These are phyloP conservation scores for Plectranthus barbatus DNA, from an alignment of 257 asterid genomes.

Conservation along the genomic window DNA sequence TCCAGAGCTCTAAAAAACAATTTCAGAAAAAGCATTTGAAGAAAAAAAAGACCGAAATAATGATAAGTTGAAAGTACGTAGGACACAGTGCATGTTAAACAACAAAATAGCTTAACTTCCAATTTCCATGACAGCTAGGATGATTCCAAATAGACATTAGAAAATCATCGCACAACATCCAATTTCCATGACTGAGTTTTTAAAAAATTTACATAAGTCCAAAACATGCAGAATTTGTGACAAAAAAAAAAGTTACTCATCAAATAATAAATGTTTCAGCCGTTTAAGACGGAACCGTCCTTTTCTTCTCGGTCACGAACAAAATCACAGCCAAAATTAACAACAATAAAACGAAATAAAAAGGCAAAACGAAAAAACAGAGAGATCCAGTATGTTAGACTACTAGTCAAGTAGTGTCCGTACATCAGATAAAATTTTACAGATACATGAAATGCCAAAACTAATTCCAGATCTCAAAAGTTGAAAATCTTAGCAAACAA, in stretches of 20 bases:
- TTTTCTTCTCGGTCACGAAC: not conserved
- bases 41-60: too few species aligned
- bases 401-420: not conserved
- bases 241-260: not conserved
- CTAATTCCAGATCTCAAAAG: slow-evolving; percentile 7
- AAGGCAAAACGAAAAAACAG: not conserved
- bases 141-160: not conserved
- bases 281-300: not conserved
- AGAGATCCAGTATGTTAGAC: too few species aligned
- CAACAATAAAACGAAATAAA: too few species aligned
- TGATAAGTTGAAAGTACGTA: too few species aligned
- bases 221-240: not conserved
- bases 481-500: not conserved
- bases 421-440: not conserved
- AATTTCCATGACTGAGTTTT: not conserved
- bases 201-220: not conserved
- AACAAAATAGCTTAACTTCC: not conserved
- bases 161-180: not conserved
- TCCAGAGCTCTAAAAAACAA: too few species aligned
- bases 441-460: not conserved
- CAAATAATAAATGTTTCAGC: not conserved
- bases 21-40: too few species aligned
- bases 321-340: not conserved
- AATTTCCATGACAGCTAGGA: not conserved
- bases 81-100: not conserved